Evolutionary conservation across 768 basidiomycete species (phyloP).

Genomic region (Boletus reticuloceps): DNA sequence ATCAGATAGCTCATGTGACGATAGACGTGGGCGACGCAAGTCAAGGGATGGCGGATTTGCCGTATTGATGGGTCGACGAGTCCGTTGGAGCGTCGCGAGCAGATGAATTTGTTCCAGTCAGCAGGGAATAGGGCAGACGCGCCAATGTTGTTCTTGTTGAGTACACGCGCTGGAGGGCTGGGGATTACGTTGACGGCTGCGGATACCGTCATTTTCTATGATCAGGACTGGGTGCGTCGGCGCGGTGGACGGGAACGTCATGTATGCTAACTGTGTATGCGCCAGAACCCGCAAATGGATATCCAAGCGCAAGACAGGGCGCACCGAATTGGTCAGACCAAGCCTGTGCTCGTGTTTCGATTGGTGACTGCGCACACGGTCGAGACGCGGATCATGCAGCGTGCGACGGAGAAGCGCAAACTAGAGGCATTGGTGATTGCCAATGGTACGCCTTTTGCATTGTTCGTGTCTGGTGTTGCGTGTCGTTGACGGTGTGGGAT

Average conservation of each 20-base stretch:
- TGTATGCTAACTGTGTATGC: slow-evolving; percentile 1
- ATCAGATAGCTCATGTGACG: background rate
- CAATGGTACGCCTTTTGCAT: slow-evolving; percentile 49
- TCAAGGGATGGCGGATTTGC: slow-evolving; percentile 81
- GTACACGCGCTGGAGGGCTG: slow-evolving; percentile 92
- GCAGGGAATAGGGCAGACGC: slow-evolving; percentile 60
- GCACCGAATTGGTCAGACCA: slow-evolving; percentile 94
- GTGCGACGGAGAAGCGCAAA: slow-evolving; percentile 82
- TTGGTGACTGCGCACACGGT: slow-evolving; percentile 85
- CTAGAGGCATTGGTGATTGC: slow-evolving; percentile 95
- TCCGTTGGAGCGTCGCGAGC: slow-evolving; percentile 75
- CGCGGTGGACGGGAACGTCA: background rate
- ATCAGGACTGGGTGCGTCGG: slow-evolving; percentile 22
- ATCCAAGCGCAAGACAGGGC: slow-evolving; percentile 94
- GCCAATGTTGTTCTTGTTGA: slow-evolving; percentile 79
- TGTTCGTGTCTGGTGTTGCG: background rate
- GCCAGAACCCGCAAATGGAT: slow-evolving; percentile 93
- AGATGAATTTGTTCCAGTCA: slow-evolving; percentile 84
- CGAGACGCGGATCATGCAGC: slow-evolving; percentile 88
- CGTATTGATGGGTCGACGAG: slow-evolving; percentile 89
- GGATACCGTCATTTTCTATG: slow-evolving; percentile 29
- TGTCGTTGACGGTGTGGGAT: background rate
- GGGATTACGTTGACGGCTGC: slow-evolving; percentile 92
- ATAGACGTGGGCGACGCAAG: slow-evolving; percentile 73
- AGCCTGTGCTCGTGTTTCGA: slow-evolving; percentile 86